phyloP scores from a whole-genome alignment of 208 protist species.

The Zelonia costaricensis region DNA sequence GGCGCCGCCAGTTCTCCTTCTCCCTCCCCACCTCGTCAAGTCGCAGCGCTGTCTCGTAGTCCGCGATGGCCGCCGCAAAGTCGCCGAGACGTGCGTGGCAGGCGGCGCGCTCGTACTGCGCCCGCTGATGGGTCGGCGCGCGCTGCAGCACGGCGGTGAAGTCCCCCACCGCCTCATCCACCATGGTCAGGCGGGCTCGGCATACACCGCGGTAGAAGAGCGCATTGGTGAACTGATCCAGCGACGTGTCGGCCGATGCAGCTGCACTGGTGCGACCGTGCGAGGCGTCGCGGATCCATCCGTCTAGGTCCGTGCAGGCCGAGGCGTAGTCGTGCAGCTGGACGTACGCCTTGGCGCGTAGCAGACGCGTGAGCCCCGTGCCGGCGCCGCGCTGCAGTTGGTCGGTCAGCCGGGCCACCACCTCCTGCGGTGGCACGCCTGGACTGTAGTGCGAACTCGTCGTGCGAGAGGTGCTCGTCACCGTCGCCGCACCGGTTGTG shows the following conservation, averaged over 20 bases:
- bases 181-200: slow-evolving; percentile 41
- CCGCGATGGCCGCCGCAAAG: slow-evolving; percentile 65
- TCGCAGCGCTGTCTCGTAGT: slow-evolving; percentile 80
- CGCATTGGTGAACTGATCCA: slow-evolving; percentile 22
- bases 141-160: slow-evolving; percentile 63
- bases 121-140: slow-evolving; percentile 49
- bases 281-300: slow-evolving; percentile 12
- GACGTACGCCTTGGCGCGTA: slow-evolving; percentile 42
- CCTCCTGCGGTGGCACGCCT: slow-evolving; percentile 32
- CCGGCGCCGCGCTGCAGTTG: slow-evolving; percentile 21
- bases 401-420: slow-evolving; percentile 27
- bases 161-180: slow-evolving; percentile 64
- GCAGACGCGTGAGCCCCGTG: slow-evolving; percentile 27
- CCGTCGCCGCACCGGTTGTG: background rate
- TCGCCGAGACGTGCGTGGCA: slow-evolving; percentile 76
- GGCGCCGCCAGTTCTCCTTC: slow-evolving; percentile 1
- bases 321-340: slow-evolving; percentile 33
- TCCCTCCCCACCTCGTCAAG: slow-evolving; percentile 36
- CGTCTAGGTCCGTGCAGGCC: slow-evolving; percentile 47
- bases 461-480: background rate
- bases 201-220: slow-evolving; percentile 59
- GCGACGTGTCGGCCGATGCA: too few species aligned
- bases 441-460: slow-evolving; percentile 27
- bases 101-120: slow-evolving; percentile 72
- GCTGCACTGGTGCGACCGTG: background rate